Evolutionary conservation across 495 filamentous ascomycete genomes (phyloP).

Genomic region (Penicillium parvum): DNA sequence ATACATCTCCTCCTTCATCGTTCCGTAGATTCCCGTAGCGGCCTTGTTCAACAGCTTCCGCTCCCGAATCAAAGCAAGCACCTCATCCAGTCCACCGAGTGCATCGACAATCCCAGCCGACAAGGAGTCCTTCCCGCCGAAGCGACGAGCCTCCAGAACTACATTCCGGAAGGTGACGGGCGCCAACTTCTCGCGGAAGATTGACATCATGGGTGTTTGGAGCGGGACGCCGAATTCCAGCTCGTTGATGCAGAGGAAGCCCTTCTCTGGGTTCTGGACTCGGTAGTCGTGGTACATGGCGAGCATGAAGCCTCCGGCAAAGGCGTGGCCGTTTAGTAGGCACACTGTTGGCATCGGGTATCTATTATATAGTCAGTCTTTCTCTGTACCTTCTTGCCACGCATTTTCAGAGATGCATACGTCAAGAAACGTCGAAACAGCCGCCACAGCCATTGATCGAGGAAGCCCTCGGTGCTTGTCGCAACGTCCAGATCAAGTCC

Average conservation of each 20-base stretch:
- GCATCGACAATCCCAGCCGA: slow-evolving; percentile 64
- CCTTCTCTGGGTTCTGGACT: slow-evolving; percentile 61
- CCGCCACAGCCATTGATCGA: slow-evolving; percentile 51
- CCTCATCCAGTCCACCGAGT: slow-evolving; percentile 59
- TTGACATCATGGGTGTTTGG: slow-evolving; percentile 62
- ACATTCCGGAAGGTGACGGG: slow-evolving; percentile 53
- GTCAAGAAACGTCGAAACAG: slow-evolving; percentile 59
- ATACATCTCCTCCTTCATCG: slow-evolving; percentile 71
- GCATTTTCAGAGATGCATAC: slow-evolving; percentile 24
- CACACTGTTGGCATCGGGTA: slow-evolving; percentile 83
- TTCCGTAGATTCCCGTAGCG: slow-evolving; percentile 58
- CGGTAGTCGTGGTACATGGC: slow-evolving; percentile 85
- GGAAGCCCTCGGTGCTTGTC: slow-evolving; percentile 45
- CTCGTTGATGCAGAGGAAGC: slow-evolving; percentile 74
- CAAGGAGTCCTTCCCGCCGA: slow-evolving; percentile 53
- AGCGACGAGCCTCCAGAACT: slow-evolving; percentile 66
- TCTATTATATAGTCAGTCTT: slow-evolving; percentile 27
- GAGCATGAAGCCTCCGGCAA: slow-evolving; percentile 74
- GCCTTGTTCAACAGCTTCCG: slow-evolving; percentile 55
- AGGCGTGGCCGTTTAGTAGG: slow-evolving; percentile 74
- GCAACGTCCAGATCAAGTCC: slow-evolving; percentile 65
- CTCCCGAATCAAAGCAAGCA: slow-evolving; percentile 50
- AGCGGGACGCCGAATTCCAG: slow-evolving; percentile 71
- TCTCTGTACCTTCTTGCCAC: not conserved
- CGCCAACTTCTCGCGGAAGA: slow-evolving; percentile 65